Conservation (phyloP, 78 protist species). For the Tieghemostelium lacteum region DNA sequence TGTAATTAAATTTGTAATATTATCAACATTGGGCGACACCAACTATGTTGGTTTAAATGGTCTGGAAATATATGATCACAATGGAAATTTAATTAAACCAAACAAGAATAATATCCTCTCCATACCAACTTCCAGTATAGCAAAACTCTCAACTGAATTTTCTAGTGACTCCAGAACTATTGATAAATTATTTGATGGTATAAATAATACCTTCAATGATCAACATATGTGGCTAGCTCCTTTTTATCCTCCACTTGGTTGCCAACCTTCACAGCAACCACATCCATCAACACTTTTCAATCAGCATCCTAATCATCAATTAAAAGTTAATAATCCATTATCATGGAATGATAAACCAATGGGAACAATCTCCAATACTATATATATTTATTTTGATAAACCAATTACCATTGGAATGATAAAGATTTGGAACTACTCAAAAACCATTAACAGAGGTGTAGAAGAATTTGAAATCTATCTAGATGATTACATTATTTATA, state of each 20-base stretch:
- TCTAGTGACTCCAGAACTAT: slow-evolving; percentile 16
- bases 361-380: slow-evolving; percentile 16
- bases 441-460: slow-evolving; percentile 72
- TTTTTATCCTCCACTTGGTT: slow-evolving; percentile 10
- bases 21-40: slow-evolving; percentile 83
- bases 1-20: slow-evolving; percentile 56
- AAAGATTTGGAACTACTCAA: slow-evolving; percentile 84
- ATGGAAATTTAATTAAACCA: slow-evolving; percentile 7
- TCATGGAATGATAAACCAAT: background rate
- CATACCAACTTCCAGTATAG: background rate
- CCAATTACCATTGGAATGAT: slow-evolving; percentile 66
- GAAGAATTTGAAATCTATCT: slow-evolving; percentile 43
- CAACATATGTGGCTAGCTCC: slow-evolving; percentile 84
- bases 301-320: background rate
- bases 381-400: slow-evolving; percentile 45
- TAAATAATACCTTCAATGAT: slow-evolving; percentile 56
- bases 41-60: slow-evolving; percentile 77
- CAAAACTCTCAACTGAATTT: background rate
- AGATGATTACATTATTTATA: slow-evolving; percentile 62
- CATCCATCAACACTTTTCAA: background rate
- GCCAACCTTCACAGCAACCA: background rate
- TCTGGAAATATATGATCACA: slow-evolving; percentile 60
- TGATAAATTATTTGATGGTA: slow-evolving; percentile 70
- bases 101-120: background rate
- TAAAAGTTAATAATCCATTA: slow-evolving; percentile 2